phyloP scores from a whole-genome alignment of 2,329 filamentous ascomycete species.

The Hypoxylon sp. region DNA sequence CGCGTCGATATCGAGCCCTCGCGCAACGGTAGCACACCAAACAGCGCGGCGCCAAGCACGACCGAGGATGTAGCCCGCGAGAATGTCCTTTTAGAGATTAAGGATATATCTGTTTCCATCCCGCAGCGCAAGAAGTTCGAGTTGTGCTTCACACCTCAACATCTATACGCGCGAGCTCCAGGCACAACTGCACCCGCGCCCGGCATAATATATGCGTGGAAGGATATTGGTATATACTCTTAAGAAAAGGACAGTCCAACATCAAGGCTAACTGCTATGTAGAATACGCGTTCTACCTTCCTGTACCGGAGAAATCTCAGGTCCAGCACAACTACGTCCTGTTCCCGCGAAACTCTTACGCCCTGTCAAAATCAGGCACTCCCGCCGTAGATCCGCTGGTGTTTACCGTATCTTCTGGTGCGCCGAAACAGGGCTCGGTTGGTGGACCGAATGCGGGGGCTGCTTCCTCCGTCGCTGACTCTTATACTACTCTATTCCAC shows the following conservation, averaged over 20 bases:
- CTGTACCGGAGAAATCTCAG: constrained; percentile 74
- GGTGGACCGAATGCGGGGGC: constrained; percentile 62
- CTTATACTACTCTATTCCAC: constrained; percentile 69
- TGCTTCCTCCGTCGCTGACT: constrained; percentile 68
- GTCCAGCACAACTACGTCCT: constrained; percentile 75
- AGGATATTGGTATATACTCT: constrained; percentile 65
- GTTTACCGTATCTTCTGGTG: constrained; percentile 70
- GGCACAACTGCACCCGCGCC: constrained; percentile 65
- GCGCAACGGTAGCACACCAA: constrained; percentile 44
- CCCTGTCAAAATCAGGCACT: constrained; percentile 61
- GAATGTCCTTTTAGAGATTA: constrained; percentile 68
- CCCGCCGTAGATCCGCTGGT: constrained; percentile 69
- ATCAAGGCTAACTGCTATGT: constrained; percentile 20
- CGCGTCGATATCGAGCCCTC: constrained; percentile 61
- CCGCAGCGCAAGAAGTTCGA: constrained; percentile 77
- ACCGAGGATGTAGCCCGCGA: constrained; percentile 61
- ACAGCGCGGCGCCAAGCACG: constrained; percentile 42
- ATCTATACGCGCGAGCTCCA: constrained; percentile 68
- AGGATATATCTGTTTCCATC: constrained; percentile 75
- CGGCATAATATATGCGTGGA: constrained; percentile 70
- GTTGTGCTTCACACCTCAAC: constrained; percentile 70
- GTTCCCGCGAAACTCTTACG: constrained; percentile 67
- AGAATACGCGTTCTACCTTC: constrained; percentile 74
- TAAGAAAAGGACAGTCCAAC: background rate
- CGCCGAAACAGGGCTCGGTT: constrained; percentile 71